Base-by-base conservation (phyloP, 805 yeast genomes). In the Candida patagonica region DNA sequence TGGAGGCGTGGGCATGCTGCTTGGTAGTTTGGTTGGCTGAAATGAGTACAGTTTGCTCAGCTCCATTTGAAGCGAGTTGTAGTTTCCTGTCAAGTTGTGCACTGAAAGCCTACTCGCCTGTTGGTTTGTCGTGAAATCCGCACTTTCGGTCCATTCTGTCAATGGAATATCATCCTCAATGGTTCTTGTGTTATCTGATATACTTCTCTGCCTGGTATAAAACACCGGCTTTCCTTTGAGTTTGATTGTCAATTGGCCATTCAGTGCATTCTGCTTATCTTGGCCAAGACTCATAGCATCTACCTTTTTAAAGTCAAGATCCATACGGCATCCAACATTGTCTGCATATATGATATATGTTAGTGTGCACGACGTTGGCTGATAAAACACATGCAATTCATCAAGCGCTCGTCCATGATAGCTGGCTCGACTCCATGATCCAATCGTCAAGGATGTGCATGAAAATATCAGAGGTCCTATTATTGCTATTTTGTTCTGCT, bases 21-120 rank as follows among this genome's bases (percentile, higher is more conserved):
- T 35, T 4, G 37, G 30, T n/a, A 46, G 36, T 35, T 47, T 47
- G 5, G 49, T 26, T 2, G 51, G 51, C 33, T 46, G 51, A 35
- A 42, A 47, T 6, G 47, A 34, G 29, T 44, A 46, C 7, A 49
- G 30, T 13, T 35, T 36, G 20, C 32, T n/a, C 37, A 49, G 30
- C 33, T 42, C 44, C 15, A 30, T 29, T 22, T 43, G 43, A 9
- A 49, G 30, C 33, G 35, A 33, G 6, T 10, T 22, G 34, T 42
- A 37, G 12, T 43, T 45, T 1, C 52, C 52, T 9, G 40, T 31
- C 12, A 49, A n/a, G 3, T 26, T n/a, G 26, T 49, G 52, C 2
- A 40, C 19, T 12, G 19, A 15, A 16, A 19, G 34, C 21, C 26
- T 34, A 13, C 47, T 38, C 9, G 46, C 47, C 32, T 47, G 45